Base-by-base conservation (phyloP, 2,329 filamentous ascomycete genomes). In the Diaporthe citriasiana region DNA sequence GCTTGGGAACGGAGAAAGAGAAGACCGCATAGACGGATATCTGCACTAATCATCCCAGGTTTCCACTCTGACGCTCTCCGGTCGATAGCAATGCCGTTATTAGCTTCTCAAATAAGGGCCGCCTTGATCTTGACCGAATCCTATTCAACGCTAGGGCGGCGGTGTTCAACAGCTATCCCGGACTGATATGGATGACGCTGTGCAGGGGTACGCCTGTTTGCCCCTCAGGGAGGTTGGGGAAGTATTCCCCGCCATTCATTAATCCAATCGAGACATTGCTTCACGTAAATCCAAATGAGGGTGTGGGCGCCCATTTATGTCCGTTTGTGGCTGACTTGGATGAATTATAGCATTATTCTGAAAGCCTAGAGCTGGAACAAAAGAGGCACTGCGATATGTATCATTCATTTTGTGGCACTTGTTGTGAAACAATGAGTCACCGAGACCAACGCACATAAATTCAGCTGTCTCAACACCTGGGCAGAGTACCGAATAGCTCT, bases 41-140 rank as follows among this genome's bases (percentile, higher is more conserved):
- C 12, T 4, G 25, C 25, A 30, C n/a, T 60, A 27, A 12, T 17
- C 4, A 25, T 30, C 35, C 27, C 30, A 50, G 27, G 27, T 12
- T 17, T n/a, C 5, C 22, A 30, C 10, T 19, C 12, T 30, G 27
- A 12, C 42, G 6, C 19, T 17, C 42, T 50, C 12, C 60, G 42
- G 42, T 35, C 60, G 50, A 66, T 33, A 2, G 27, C 30, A 66
- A 35, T 25, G 25, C 60, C 60, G 60, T 50, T 38, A 66, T 50
- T 38, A 66, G 60, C 42, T 42, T 38, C 25, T 30, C 7, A 19
- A 15, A 51, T 19, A 50, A 19, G 17, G 33, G 9, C 33, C 9
- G 33, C 33, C 33, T 35, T 35, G 45, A n/a, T 25, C 59, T 22
- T 30, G 59, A 47, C 40, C 59, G 59, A 45, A 40, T 13, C 40